Conservation (phyloP, 371 early-diverging fungal genomes). For the Cokeromyces recurvatus region DNA sequence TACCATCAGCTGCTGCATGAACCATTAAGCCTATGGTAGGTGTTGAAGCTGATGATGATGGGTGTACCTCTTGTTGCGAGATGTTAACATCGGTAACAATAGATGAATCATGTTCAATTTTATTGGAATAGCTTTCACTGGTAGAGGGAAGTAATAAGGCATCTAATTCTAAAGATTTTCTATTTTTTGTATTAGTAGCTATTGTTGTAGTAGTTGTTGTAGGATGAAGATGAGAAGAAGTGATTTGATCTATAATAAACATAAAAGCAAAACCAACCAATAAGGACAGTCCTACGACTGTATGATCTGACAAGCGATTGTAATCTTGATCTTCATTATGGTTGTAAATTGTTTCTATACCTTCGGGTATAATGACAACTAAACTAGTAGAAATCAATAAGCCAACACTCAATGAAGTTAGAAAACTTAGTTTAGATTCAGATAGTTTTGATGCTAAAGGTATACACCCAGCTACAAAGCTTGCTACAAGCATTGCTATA, state of each 20-base stretch:
- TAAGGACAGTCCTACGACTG: conserved; percentile 77
- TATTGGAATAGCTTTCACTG: no score
- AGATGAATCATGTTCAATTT: background rate
- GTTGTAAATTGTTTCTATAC: conserved; percentile 80
- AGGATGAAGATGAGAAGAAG: conserved; percentile 48
- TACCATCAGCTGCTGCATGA: conserved; percentile 94
- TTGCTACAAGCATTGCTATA: conserved; percentile 80
- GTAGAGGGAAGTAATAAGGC: no score
- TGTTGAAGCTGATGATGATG: conserved; percentile 16
- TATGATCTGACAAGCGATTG: conserved; percentile 22
- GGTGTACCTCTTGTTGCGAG: background rate
- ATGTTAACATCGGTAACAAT: background rate
- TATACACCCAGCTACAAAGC: conserved; percentile 82
- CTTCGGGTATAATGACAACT: conserved; percentile 90
- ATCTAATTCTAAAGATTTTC: conserved; percentile 9
- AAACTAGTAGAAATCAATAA: conserved; percentile 88
- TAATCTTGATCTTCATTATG: background rate
- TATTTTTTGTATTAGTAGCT: background rate
- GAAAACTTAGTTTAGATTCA: conserved; percentile 59
- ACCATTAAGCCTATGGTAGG: conserved; percentile 85
- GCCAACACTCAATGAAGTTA: conserved; percentile 90
- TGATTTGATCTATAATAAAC: conserved; percentile 82
- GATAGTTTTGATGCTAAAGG: conserved; percentile 82
- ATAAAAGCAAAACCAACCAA: conserved; percentile 85
- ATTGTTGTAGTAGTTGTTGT: background rate